phyloP scores from a whole-genome alignment of 2,329 filamentous ascomycete genomes.

The Colletotrichum sp. region DNA sequence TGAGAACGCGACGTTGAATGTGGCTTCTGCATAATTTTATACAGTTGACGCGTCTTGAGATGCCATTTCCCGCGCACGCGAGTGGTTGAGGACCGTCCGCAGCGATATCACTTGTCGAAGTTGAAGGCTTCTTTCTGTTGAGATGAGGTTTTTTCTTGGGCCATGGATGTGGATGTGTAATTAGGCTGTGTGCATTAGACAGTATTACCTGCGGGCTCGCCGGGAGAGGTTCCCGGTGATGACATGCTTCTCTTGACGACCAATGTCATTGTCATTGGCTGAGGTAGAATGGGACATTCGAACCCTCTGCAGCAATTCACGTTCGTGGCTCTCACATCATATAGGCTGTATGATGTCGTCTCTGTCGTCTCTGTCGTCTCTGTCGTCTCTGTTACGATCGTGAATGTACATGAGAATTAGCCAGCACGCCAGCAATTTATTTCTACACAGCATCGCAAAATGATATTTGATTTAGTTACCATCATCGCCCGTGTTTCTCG shows the following conservation, averaged over 20 bases:
- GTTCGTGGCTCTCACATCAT: not conserved
- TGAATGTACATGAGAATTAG: not conserved
- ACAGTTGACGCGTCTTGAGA: not conserved
- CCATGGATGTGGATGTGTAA: not conserved
- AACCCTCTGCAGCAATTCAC: not conserved
- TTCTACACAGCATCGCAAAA: too few relatives aligned
- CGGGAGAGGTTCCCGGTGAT: not conserved
- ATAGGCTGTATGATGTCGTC: not conserved
- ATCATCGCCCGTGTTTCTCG: not conserved
- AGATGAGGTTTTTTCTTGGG: not conserved
- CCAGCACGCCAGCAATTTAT: too few relatives aligned
- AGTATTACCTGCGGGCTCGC: not conserved
- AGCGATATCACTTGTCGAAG: accelerated
- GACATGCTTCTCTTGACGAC: not conserved
- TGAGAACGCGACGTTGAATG: not conserved
- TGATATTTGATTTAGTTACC: too few relatives aligned
- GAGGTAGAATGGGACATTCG: not conserved
- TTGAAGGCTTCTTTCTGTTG: not conserved
- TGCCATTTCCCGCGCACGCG: not conserved
- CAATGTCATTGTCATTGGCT: not conserved
- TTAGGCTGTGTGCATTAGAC: not conserved
- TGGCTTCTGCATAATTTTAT: not conserved
- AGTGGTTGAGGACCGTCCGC: not conserved
- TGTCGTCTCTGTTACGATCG: not conserved
- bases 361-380: not conserved